These are phyloP conservation scores for Eleusine coracana DNA, from an alignment of 176 grass and related monocot species.

Conservation along the genomic window DNA sequence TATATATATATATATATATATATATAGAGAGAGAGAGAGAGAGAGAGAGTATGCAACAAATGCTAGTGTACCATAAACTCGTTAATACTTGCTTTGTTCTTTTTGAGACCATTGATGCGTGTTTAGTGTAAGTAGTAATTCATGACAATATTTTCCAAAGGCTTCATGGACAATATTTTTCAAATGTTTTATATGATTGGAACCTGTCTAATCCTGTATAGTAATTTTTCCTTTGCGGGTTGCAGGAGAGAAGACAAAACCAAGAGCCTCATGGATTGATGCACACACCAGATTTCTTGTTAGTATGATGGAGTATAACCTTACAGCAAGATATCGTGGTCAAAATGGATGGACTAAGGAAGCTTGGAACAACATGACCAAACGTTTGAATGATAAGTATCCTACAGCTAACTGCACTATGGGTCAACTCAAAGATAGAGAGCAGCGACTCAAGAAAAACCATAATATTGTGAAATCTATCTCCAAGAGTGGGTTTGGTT, in stretches of 20 bases:
- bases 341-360: slow-evolving; percentile 11
- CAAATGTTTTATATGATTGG: too few species aligned
- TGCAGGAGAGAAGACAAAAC: background rate
- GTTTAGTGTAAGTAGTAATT: too few species aligned
- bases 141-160: too few species aligned
- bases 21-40: too few species aligned
- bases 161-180: too few species aligned
- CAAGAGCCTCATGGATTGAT: background rate
- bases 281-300: background rate
- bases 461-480: slow-evolving; percentile 2
- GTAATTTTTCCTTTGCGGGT: too few species aligned
- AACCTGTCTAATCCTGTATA: too few species aligned
- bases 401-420: background rate
- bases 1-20: too few species aligned
- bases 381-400: background rate
- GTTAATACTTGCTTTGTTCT: too few species aligned
- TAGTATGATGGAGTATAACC: background rate
- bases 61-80: too few species aligned
- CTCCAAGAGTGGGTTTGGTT: background rate
- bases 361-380: background rate
- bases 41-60: too few species aligned
- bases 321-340: background rate
- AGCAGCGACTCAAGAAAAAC: background rate
- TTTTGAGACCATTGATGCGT: too few species aligned
- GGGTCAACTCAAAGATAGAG: background rate